Percentiles rank a stretch among this genome's conserved stretches.
Evolutionary conservation across 2,329 filamentous ascomycete species (phyloP).

Genomic region (Sarocladium oryzae): DNA sequence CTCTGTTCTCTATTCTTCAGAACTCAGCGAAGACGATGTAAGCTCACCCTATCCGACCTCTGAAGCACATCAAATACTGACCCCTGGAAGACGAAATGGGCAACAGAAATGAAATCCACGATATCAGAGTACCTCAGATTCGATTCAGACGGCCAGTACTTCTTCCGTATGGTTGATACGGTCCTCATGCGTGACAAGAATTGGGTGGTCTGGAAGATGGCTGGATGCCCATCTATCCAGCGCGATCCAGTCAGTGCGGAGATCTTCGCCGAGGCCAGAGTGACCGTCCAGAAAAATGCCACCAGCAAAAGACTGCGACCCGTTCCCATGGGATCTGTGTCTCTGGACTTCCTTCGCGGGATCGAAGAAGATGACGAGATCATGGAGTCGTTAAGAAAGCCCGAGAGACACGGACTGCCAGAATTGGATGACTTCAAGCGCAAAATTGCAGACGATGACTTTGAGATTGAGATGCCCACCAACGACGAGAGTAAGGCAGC

Average conservation of each 20-base stretch:
- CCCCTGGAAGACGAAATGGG: conserved; percentile 67
- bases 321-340: conserved; percentile 63
- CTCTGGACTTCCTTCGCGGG: conserved; percentile 72
- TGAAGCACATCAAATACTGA: not conserved
- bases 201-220: conserved; percentile 97
- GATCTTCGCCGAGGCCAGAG: conserved; percentile 64
- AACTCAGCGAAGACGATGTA: conserved; percentile 79
- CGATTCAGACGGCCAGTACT: conserved; percentile 81
- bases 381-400: conserved; percentile 63
- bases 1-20: conserved; percentile 74
- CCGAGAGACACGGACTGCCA: conserved; percentile 60
- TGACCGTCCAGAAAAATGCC: conserved; percentile 57
- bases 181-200: conserved; percentile 95
- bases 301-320: conserved; percentile 64
- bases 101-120: conserved; percentile 63
- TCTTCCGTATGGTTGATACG: conserved; percentile 93
- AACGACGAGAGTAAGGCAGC: conserved; percentile 49
- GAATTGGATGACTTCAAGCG: conserved; percentile 63
- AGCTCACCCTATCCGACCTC: conserved; percentile 28
- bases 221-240: conserved; percentile 84
- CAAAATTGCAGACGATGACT: conserved; percentile 70
- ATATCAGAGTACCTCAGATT: conserved; percentile 81
- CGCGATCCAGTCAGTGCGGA: conserved; percentile 62
- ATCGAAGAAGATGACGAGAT: conserved; percentile 46
- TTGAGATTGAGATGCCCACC: conserved; percentile 78